Evolutionary conservation across 352 stramenopile genomes (phyloP).

Genomic region (Globisporangium okanoganense): DNA sequence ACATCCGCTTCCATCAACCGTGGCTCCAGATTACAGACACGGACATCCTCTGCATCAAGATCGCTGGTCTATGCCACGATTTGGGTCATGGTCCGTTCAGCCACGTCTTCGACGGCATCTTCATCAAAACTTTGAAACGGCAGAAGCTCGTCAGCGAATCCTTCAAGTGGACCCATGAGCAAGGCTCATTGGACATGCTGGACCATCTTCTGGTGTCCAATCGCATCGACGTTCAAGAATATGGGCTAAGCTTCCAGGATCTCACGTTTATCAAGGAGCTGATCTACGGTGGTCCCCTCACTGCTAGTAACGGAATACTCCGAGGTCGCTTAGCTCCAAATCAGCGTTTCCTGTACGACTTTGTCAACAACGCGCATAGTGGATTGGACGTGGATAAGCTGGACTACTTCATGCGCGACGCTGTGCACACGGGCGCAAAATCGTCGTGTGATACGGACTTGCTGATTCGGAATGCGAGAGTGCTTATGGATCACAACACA

Average conservation of each 20-base stretch:
- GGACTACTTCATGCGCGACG: conserved; percentile 89
- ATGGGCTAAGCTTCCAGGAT: conserved; percentile 47
- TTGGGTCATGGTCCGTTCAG: conserved; percentile 80
- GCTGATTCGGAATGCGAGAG: conserved; percentile 69
- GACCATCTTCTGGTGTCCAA: conserved; percentile 58
- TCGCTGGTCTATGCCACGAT: conserved; percentile 79
- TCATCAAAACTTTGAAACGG: conserved; percentile 50
- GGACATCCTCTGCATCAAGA: conserved; percentile 74
- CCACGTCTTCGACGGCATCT: conserved; percentile 77
- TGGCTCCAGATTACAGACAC: conserved; percentile 82
- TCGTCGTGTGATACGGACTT: conserved; percentile 69
- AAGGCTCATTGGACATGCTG: conserved; percentile 74
- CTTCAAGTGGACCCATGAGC: conserved; percentile 69
- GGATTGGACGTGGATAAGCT: conserved; percentile 90
- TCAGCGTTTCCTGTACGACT: conserved; percentile 81
- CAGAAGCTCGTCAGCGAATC: conserved; percentile 26
- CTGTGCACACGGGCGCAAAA: conserved; percentile 69
- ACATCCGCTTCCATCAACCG: conserved; percentile 79
- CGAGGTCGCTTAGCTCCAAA: conserved; percentile 35
- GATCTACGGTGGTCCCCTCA: conserved; percentile 62
- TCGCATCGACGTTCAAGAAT: conserved; percentile 47
- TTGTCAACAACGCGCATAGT: conserved; percentile 87
- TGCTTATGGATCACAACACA: conserved; percentile 55
- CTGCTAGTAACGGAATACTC: conserved; percentile 24
- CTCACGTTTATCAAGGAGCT: conserved; percentile 78